Percentiles rank a stretch among this genome's conserved stretches.
These are phyloP conservation scores for Pestalotiopsis sp. DNA, from an alignment of 2,329 filamentous ascomycete genomes.

Conservation along the genomic window DNA sequence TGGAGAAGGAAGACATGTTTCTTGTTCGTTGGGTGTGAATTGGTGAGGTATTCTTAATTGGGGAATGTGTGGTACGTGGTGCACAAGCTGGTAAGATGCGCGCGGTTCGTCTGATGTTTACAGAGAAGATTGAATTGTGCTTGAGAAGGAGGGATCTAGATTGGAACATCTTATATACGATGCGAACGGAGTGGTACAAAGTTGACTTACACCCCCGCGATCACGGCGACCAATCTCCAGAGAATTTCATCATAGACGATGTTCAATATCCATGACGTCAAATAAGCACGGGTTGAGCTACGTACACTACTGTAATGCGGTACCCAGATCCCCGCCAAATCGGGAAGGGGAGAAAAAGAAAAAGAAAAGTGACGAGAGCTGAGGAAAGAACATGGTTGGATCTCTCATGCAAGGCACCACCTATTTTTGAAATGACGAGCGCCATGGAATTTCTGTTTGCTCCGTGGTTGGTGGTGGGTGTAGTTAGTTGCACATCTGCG, in stretches of 20 bases:
- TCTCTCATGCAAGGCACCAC: neutral
- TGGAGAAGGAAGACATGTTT: conserved; percentile 56
- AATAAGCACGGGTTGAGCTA: conserved; percentile 4
- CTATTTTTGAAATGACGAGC: neutral
- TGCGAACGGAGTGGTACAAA: neutral
- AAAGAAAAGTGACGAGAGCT: neutral
- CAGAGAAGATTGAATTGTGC: neutral
- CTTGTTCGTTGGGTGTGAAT: conserved; percentile 18
- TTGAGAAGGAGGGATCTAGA: neutral
- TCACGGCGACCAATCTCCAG: neutral
- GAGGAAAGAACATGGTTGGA: neutral
- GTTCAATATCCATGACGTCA: conserved; percentile 13
- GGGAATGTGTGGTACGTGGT: neutral
- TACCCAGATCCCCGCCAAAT: neutral
- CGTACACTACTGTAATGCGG: neutral
- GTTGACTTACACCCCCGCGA: conserved; percentile 6
- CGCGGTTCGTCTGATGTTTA: neutral
- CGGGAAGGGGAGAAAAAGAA: neutral
- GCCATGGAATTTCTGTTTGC: neutral
- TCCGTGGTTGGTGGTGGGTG: neutral
- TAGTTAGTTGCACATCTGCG: neutral
- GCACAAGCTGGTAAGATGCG: neutral
- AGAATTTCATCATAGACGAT: conserved; percentile 13
- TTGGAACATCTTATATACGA: conserved; percentile 7
- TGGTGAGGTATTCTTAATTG: neutral